Evolutionary conservation across 306 rosid genomes (phyloP).

Genomic region (Sechiopsis laciniata): DNA sequence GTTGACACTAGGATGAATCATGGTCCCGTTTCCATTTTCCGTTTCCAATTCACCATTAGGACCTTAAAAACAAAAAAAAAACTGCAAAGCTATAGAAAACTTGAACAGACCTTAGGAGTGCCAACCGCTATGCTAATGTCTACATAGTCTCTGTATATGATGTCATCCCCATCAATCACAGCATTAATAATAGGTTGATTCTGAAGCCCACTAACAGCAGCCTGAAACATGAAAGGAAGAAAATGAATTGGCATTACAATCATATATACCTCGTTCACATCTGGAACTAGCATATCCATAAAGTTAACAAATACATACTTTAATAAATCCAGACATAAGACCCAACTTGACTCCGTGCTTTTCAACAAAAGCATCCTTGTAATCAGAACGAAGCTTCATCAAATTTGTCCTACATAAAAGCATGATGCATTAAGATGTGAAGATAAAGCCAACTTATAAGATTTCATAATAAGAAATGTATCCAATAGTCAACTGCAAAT

Average conservation of each 20-base stretch:
- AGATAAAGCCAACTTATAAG: no score
- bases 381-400: conserved; percentile 88
- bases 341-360: conserved; percentile 84
- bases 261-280: background rate
- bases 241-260: conserved; percentile 8
- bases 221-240: conserved; percentile 37
- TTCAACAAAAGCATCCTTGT: conserved; percentile 78
- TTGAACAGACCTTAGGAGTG: conserved; percentile 52
- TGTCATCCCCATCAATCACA: conserved; percentile 83
- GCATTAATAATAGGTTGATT: conserved; percentile 75
- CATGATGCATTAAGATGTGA: no score
- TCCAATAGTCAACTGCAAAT: background rate
- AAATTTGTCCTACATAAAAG: conserved; percentile 59
- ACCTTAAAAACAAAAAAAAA: background rate
- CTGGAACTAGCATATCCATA: background rate
- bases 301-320: conserved; percentile 34
- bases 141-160: conserved; percentile 65
- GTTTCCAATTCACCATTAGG: background rate
- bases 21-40: background rate
- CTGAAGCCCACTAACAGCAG: conserved; percentile 77
- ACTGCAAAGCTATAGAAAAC: conserved; percentile 7
- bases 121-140: conserved; percentile 87
- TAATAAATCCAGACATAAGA: conserved; percentile 78
- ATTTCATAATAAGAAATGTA: no score
- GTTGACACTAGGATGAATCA: background rate